Evolutionary conservation across 176 grass and related monocot genomes (phyloP).

Genomic region (Oropetium thomaeum): DNA sequence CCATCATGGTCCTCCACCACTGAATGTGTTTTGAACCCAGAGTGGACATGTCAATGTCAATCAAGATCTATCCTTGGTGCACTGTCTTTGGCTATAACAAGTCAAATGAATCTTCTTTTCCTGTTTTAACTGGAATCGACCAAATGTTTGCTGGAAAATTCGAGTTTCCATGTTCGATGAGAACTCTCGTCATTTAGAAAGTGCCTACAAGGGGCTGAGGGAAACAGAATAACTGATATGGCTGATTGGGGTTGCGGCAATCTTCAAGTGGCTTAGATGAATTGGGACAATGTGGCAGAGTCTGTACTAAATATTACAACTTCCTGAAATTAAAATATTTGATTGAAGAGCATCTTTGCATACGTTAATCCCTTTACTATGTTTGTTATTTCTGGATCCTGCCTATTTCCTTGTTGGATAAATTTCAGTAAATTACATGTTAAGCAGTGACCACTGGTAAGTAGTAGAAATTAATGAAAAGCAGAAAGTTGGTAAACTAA

Average conservation of each 20-base stretch:
- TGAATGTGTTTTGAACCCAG: background rate
- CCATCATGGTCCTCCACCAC: no score
- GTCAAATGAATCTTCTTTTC: background rate
- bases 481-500: background rate
- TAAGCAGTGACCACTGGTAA: background rate
- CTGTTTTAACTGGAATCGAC: background rate
- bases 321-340: background rate
- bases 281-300: background rate
- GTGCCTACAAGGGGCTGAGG: background rate
- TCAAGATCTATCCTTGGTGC: background rate
- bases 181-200: background rate
- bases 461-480: background rate
- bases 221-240: background rate
- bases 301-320: background rate
- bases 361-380: no score
- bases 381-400: background rate
- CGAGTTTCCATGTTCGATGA: slow-evolving; percentile 1
- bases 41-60: background rate
- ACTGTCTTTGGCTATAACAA: background rate
- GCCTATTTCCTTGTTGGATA: background rate
- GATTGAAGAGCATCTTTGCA: background rate
- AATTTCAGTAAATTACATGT: background rate
- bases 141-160: background rate
- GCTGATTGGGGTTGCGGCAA: background rate
- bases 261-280: background rate